Evolutionary conservation across 2,329 filamentous ascomycete genomes (phyloP), one percentile per base, ranked within the genome.

Genomic region (Phialophora macrospora): DNA sequence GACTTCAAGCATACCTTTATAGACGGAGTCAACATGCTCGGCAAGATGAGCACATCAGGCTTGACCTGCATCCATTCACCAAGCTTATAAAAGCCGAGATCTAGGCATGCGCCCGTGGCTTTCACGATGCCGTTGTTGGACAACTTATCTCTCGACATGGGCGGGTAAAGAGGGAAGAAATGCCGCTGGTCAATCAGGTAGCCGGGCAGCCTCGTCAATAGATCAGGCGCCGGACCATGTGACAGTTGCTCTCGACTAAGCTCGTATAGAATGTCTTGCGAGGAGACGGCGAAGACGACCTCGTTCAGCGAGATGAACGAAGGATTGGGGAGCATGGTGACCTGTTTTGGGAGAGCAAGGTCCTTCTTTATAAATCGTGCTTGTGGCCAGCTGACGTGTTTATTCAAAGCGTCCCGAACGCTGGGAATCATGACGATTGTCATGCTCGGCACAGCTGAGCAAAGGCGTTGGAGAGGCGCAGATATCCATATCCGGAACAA

Each of bases 231-330:
- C 56, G 81, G 83, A 1, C 84, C 85, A 22, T 85, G 84, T 5
- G 81, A 78, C 0, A 89, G 82, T 76, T 96, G 92, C 73, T 94
- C 89, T 28, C 85, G 82, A n/a, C 89, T 85, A 60, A 97, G 80
- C 78, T 97, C 92, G 68, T 88, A 93, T 1, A 99, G 82, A 3
- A 92, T 81, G 75, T 99, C 95, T 73, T 96, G 90, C 0, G 88
- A 90, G 28, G 90, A 93, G 72, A 97, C 84, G 4, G 91, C 93
- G 28, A 97, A 79, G 1, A 94, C 84, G 51, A 89, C 85, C 78
- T 98, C 95, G 78, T 99, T 99, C 70, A 98, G 83, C 5, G 88
- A 91, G 2, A 98, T 79, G 8, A 91, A 92, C 83, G 96, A 94
- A 0, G 95, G 95, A 75, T 98, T 98, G 1, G 93, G 92, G 17